Evolutionary conservation across 352 stramenopile species (phyloP).

Genomic region (Peronospora destructor): DNA sequence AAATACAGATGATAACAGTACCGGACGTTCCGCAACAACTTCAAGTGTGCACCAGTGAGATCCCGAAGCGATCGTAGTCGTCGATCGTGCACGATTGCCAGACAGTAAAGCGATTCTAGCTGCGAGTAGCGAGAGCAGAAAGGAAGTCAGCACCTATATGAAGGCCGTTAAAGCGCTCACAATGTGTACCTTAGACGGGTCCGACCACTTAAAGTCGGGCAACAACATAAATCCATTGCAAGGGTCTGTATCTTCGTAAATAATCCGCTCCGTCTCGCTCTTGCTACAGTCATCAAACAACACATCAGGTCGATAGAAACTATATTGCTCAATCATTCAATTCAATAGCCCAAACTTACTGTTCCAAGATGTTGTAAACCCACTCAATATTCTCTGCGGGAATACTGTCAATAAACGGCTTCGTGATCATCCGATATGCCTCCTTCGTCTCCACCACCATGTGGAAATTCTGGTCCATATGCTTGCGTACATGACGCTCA

Average conservation of each 20-base stretch:
- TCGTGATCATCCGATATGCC: conserved; percentile 69
- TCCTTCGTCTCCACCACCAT: conserved; percentile 76
- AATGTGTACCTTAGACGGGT: conserved; percentile 46
- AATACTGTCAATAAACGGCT: conserved; percentile 70
- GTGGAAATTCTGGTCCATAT: conserved; percentile 79
- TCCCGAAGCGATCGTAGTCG: conserved; percentile 74
- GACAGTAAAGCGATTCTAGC: conserved; percentile 74
- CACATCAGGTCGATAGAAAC: not conserved
- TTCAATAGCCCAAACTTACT: conserved; percentile 39
- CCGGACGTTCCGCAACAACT: conserved; percentile 69
- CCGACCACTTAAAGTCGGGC: conserved; percentile 82
- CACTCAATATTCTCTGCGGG: conserved; percentile 74
- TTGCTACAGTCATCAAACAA: conserved; percentile 35
- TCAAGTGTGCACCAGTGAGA: conserved; percentile 50
- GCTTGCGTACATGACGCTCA: conserved; percentile 71
- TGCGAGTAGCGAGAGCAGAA: conserved; percentile 12
- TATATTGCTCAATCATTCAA: not conserved
- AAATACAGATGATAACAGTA: conserved; percentile 12
- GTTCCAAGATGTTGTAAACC: conserved; percentile 86
- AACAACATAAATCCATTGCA: conserved; percentile 69
- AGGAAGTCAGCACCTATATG: not conserved
- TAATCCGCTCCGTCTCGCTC: conserved; percentile 72
- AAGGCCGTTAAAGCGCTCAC: not conserved
- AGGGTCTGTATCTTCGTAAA: conserved; percentile 64
- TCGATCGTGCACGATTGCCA: conserved; percentile 73